Conservation (phyloP, 1,139 yeast genomes). For the Taphrina deformans region DNA sequence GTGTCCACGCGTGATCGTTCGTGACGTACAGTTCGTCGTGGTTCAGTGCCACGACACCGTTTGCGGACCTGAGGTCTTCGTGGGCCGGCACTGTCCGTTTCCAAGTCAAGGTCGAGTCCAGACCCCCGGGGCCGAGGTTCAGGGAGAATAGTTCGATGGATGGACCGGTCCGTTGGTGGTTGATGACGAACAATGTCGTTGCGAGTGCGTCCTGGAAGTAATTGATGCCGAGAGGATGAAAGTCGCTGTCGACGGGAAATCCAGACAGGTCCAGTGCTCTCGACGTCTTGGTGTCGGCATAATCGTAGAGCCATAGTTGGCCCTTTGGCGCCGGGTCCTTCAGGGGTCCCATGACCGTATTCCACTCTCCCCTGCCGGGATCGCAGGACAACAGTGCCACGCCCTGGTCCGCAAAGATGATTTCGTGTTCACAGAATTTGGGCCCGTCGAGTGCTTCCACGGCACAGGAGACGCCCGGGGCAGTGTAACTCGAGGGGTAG, state of each 20-base stretch:
- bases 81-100: slow-evolving; percentile 10
- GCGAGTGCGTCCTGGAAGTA: slow-evolving; percentile 10
- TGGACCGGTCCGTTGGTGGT: slow-evolving; percentile 28
- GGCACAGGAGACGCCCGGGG: slow-evolving; percentile 17
- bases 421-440: slow-evolving; percentile 23
- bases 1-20: slow-evolving; percentile 29
- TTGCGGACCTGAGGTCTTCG: slow-evolving; percentile 16
- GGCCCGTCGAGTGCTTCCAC: slow-evolving; percentile 22
- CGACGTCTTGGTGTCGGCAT: slow-evolving; percentile 7
- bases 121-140: not conserved
- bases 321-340: slow-evolving; percentile 4
- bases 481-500: slow-evolving; percentile 16
- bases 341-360: slow-evolving; percentile 31
- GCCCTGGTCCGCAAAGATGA: slow-evolving; percentile 14
- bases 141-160: slow-evolving; percentile 24
- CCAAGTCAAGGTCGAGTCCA: not conserved
- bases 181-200: slow-evolving; percentile 21
- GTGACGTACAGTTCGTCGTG: slow-evolving; percentile 22
- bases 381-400: slow-evolving; percentile 20
- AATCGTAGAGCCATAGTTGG: slow-evolving; percentile 13
- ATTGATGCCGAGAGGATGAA: slow-evolving; percentile 26
- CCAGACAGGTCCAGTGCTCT: not conserved
- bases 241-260: slow-evolving; percentile 12
- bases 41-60: slow-evolving; percentile 13
- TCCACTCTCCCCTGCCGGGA: slow-evolving; percentile 27